These are phyloP conservation scores for Saxophila tyrrhenica DNA, from an alignment of 495 filamentous ascomycete species.

Conservation along the genomic window DNA sequence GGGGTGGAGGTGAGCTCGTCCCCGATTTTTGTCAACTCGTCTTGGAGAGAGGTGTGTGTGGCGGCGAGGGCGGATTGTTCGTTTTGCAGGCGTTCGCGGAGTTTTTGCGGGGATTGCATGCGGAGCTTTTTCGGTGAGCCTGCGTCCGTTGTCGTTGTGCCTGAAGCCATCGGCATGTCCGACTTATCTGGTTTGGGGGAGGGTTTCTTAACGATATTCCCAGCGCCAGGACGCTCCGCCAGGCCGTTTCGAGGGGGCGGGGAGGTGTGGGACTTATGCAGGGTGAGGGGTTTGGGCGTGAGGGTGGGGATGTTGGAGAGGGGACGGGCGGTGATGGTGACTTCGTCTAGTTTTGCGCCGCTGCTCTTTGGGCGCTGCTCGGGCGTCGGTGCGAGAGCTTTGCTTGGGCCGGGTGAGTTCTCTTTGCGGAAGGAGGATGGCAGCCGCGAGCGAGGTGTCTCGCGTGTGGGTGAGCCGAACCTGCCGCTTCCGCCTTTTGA, in stretches of 20 bases:
- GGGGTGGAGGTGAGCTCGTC: constrained; percentile 64
- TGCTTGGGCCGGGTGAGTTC: constrained; percentile 25
- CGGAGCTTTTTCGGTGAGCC: constrained; percentile 50
- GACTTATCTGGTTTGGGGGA: constrained; percentile 12
- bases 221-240: constrained; percentile 40
- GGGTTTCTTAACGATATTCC: constrained; percentile 26
- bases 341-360: constrained; percentile 37
- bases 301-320: constrained; percentile 41
- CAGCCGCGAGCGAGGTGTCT: constrained; percentile 13
- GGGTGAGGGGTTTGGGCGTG: constrained; percentile 9
- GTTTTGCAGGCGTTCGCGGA: constrained; percentile 74
- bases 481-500: constrained; percentile 16
- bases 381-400: constrained; percentile 1
- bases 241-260: constrained; percentile 28
- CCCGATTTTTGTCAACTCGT: constrained; percentile 70
- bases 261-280: constrained; percentile 4
- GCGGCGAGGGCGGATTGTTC: constrained; percentile 63
- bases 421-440: constrained; percentile 25
- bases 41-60: constrained; percentile 55
- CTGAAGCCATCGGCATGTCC: background rate
- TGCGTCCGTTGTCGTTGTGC: background rate
- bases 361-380: constrained; percentile 25
- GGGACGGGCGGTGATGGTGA: constrained; percentile 20
- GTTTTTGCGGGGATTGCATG: constrained; percentile 83
- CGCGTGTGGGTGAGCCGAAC: constrained; percentile 20